A percentile compares a stretch with the other conserved stretches of the same genome.
phyloP scores from a whole-genome alignment of 768 basidiomycete species.

The Lentinula raphanica region DNA sequence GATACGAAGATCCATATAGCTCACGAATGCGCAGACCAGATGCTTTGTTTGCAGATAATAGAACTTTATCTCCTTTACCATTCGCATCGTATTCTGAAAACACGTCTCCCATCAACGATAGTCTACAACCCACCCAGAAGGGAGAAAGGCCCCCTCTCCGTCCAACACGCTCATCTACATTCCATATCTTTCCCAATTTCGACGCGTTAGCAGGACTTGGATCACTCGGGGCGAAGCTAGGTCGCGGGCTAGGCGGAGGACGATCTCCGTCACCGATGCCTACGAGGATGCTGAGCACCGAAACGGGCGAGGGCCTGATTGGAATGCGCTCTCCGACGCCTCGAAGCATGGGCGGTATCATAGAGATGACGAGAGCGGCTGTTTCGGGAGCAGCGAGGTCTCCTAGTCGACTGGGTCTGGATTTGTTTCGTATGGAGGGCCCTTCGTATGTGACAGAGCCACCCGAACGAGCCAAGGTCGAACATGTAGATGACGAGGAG shows the following conservation, averaged over 20 bases:
- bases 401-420: neutral
- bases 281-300: neutral
- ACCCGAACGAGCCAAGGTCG: neutral
- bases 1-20: neutral
- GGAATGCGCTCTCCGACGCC: neutral
- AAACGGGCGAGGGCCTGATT: neutral
- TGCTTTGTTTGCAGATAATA: neutral
- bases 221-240: neutral
- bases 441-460: neutral
- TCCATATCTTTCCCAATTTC: constrained; percentile 7
- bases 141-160: neutral
- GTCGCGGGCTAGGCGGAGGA: neutral
- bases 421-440: neutral
- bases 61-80: neutral
- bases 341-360: neutral
- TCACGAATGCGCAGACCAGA: neutral
- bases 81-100: neutral
- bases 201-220: neutral
- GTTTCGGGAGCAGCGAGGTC: neutral
- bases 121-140: neutral
- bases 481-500: neutral
- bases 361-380: neutral
- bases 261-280: neutral
- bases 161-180: neutral
- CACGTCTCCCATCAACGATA: neutral